These are phyloP conservation scores for Exophiala viscosa DNA, from an alignment of 2,329 filamentous ascomycete species.

Conservation along the genomic window DNA sequence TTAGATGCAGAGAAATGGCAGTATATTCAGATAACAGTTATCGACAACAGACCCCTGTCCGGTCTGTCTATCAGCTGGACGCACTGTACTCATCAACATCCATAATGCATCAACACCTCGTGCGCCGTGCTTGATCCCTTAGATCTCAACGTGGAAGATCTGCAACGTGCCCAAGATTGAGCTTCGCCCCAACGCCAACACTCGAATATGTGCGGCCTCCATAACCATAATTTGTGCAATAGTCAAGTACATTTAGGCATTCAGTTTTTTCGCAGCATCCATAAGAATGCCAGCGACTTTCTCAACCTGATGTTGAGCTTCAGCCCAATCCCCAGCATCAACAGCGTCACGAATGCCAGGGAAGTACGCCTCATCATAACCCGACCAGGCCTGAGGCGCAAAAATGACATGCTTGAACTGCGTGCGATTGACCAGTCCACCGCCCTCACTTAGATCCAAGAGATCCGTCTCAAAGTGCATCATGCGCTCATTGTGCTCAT, in stretches of 20 bases:
- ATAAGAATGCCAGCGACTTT: slow-evolving; percentile 67
- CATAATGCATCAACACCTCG: not conserved
- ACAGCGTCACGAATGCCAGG: slow-evolving; percentile 82
- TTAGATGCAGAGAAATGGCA: too few relatives aligned
- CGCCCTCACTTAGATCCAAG: slow-evolving; percentile 62
- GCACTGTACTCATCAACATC: not conserved
- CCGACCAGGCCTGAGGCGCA: slow-evolving; percentile 74
- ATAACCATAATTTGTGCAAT: not conserved
- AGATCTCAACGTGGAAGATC: not conserved
- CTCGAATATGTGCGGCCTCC: not conserved
- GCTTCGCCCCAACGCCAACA: not conserved
- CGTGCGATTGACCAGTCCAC: slow-evolving; percentile 57
- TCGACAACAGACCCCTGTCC: too few relatives aligned
- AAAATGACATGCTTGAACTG: slow-evolving; percentile 95
- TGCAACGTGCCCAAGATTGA: not conserved
- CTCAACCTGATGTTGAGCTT: slow-evolving; percentile 64
- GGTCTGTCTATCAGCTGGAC: too few relatives aligned
- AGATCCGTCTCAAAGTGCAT: slow-evolving; percentile 76
- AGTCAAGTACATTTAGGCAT: not conserved
- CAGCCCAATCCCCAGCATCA: slow-evolving; percentile 64
- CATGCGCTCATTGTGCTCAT: slow-evolving; percentile 75
- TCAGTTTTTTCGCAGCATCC: slow-evolving; percentile 44
- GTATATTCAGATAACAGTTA: too few relatives aligned
- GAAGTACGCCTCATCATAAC: slow-evolving; percentile 65
- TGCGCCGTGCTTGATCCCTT: not conserved